phyloP scores from a whole-genome alignment of 495 filamentous ascomycete genomes.

The Geopyxis carbonaria region DNA sequence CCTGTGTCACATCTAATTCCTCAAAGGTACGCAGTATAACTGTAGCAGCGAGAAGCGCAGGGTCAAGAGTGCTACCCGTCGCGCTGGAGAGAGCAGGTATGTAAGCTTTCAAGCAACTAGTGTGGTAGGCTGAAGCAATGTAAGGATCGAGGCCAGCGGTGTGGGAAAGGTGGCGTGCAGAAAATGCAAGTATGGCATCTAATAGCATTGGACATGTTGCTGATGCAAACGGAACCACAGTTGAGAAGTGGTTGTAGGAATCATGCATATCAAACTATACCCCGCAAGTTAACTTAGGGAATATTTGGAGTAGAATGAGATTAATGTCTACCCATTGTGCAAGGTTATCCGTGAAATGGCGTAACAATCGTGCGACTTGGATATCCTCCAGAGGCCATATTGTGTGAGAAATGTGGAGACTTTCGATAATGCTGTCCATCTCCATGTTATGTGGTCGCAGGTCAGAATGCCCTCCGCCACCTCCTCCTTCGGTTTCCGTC shows the following conservation, averaged over 20 bases:
- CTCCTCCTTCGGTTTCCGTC: too few relatives aligned
- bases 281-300: not conserved
- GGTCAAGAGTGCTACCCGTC: not conserved
- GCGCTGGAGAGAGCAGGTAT: not conserved
- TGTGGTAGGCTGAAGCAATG: not conserved
- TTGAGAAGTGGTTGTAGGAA: not conserved
- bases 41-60: not conserved
- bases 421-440: too few relatives aligned
- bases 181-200: slow-evolving; percentile 3
- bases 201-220: slow-evolving; percentile 3
- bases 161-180: slow-evolving; percentile 1
- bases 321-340: not conserved
- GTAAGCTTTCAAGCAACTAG: not conserved
- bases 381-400: not conserved
- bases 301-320: not conserved
- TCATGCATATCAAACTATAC: slow-evolving; percentile 4
- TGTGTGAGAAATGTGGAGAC: not conserved
- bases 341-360: slow-evolving; percentile 1
- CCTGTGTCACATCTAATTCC: slow-evolving; percentile 1
- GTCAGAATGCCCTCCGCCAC: too few relatives aligned
- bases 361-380: not conserved
- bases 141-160: not conserved
- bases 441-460: too few relatives aligned
- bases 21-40: not conserved
- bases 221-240: not conserved